Evolutionary conservation across 2,329 filamentous ascomycete species (phyloP).

Genomic region (Fusarium falciforme): DNA sequence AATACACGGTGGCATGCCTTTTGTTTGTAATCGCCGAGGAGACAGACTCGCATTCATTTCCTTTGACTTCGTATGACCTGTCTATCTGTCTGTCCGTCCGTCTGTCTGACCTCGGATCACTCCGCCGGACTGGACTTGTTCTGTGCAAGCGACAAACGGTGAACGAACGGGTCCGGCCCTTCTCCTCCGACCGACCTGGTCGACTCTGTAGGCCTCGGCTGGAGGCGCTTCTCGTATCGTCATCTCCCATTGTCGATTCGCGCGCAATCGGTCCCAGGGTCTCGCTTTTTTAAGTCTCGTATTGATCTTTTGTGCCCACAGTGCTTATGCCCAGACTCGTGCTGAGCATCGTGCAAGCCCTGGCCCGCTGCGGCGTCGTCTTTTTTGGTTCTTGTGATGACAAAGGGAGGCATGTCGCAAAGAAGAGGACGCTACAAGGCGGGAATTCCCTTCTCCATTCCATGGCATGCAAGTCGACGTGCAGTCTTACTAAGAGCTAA

Average conservation of each 20-base stretch:
- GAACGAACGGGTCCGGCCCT: slow-evolving; percentile 10
- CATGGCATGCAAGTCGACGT: slow-evolving; percentile 25
- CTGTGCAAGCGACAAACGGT: slow-evolving; percentile 2
- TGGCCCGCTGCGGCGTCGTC: slow-evolving; percentile 5
- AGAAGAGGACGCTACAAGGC: not conserved
- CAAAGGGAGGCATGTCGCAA: slow-evolving; percentile 8
- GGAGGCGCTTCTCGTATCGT: slow-evolving; percentile 27
- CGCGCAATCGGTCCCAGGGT: slow-evolving; percentile 8
- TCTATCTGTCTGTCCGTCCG: not conserved
- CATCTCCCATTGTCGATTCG: slow-evolving; percentile 18
- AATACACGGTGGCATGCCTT: not conserved
- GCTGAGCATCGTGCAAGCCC: slow-evolving; percentile 16
- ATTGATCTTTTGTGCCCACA: slow-evolving; percentile 31
- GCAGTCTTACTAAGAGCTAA: slow-evolving; percentile 40
- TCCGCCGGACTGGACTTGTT: not conserved
- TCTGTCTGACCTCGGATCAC: not conserved
- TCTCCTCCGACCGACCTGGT: slow-evolving; percentile 4
- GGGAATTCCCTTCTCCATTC: slow-evolving; percentile 1
- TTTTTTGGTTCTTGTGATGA: not conserved
- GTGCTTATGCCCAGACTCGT: slow-evolving; percentile 20
- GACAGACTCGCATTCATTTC: not conserved
- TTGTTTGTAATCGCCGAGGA: slow-evolving; percentile 7
- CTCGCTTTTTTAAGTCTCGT: slow-evolving; percentile 37
- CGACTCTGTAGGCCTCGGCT: slow-evolving; percentile 6
- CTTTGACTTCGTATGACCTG: slow-evolving; percentile 9